Evolutionary conservation across 192 early-diverging fungal species (phyloP), one percentile per base, ranked within the genome.

Genomic region (Gaertneriomyces sp.): DNA sequence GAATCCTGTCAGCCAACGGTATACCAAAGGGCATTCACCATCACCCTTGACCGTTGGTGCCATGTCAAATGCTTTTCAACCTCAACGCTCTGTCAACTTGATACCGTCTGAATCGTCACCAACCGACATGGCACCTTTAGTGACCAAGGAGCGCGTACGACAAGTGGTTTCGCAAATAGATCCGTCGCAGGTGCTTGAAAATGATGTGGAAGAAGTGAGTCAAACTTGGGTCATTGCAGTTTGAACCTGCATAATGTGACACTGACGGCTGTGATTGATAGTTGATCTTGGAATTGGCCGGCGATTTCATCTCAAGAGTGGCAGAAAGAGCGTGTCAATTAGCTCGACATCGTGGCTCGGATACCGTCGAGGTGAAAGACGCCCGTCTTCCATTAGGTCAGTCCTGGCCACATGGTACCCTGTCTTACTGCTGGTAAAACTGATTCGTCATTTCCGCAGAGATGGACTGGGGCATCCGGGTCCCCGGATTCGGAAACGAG

Each of bases 281-380:
- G 73, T 67, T 76, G 69, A 60, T 76, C 41, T 38, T 66, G 39
- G 74, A 76, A 40, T 41, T 71, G 42, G 69, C 74, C 9, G 58
- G 53, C 39, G 69, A 76, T 46, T 76, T 76, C 44, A 25, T 76
- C 41, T 58, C 45, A 20, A 45, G 58, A 14, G 61, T 67, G 9
- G 56, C 69, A 7, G 42, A 57, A 58, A 59, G 71, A 38, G 63
- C 74, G 6, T 56, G 51, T 16, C 9, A 45, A 20, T 58, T 70
- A 12, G 69, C 74, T 12, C 8, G 43, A 38, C 74, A 76, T 45
- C 69, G 74, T 33, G 69, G 61, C 4, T 62, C 64, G 9, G 60
- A 68, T 6, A 43, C 54, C 4, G 60, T 76, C 9, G 45, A 43
- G 39, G 61, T 71, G 43, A 51, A 63, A 14, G 74, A 76, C 45